phyloP scores from a whole-genome alignment of 176 grass and related monocot genomes.

The Ensete ventricosum region DNA sequence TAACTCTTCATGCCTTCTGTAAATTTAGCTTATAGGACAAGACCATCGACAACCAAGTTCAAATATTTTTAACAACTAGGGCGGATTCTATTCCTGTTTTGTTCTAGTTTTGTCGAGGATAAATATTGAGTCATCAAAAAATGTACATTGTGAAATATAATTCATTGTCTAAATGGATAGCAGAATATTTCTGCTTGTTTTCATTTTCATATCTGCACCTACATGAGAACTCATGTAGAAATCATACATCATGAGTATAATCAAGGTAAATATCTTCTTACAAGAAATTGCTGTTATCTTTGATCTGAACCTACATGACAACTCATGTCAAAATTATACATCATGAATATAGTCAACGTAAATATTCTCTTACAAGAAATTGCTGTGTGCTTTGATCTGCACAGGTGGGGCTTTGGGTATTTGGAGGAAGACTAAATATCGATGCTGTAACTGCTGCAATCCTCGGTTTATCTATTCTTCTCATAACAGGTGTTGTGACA shows the following conservation, averaged over 20 bases:
- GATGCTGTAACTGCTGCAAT: conserved; percentile 92
- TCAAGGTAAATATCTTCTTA: not conserved
- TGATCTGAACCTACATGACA: conserved; percentile 5
- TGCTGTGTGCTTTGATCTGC: conserved; percentile 25
- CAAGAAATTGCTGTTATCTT: conserved; percentile 25
- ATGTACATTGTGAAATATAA: not conserved
- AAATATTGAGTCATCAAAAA: too few species aligned
- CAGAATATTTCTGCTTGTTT: not conserved
- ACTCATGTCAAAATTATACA: not conserved
- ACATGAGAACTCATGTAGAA: conserved; percentile 15
- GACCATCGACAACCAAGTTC: too few species aligned
- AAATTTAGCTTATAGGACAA: too few species aligned
- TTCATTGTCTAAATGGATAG: not conserved
- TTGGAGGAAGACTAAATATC: conserved; percentile 65
- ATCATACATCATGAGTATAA: not conserved
- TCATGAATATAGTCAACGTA: not conserved
- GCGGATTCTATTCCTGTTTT: too few species aligned
- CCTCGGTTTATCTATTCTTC: conserved; percentile 77
- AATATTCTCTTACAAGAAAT: conserved; percentile 15
- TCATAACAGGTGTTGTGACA: conserved; percentile 82
- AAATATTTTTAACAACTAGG: too few species aligned
- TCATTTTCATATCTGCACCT: conserved; percentile 11
- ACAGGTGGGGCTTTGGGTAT: conserved; percentile 97
- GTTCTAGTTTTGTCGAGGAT: too few species aligned
- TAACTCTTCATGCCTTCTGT: too few species aligned